phyloP scores from a whole-genome alignment of 352 stramenopile species.

The Pythium grandisporangium region DNA sequence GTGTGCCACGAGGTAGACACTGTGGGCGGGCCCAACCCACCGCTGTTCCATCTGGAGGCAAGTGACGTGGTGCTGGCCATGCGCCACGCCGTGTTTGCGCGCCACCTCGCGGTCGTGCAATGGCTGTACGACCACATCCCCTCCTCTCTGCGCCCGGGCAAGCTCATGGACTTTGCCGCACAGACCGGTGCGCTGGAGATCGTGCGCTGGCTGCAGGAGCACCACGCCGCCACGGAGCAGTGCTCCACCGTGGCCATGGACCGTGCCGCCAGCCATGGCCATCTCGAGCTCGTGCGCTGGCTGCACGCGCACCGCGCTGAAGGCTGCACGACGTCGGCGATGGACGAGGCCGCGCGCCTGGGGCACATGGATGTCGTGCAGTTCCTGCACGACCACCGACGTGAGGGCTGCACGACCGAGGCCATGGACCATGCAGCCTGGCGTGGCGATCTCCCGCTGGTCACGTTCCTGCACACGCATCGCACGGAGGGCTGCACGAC shows the following conservation, averaged over 20 bases:
- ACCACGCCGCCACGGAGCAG: slow-evolving; percentile 49
- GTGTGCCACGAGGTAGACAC: no score
- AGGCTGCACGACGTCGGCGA: slow-evolving; percentile 60
- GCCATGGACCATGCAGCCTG: slow-evolving; percentile 57
- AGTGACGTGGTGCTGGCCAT: slow-evolving; percentile 61
- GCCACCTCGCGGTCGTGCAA: slow-evolving; percentile 42
- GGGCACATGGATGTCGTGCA: slow-evolving; percentile 59
- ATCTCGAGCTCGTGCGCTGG: slow-evolving; percentile 63
- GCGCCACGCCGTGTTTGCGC: slow-evolving; percentile 57
- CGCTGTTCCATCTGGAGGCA: slow-evolving; percentile 20
- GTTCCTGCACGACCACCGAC: slow-evolving; percentile 49
- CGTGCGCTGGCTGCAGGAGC: slow-evolving; percentile 70
- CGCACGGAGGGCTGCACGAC: slow-evolving; percentile 17
- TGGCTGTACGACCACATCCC: slow-evolving; percentile 58
- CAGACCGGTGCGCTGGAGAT: slow-evolving; percentile 54
- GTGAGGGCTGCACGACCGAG: slow-evolving; percentile 63
- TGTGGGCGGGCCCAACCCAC: no score
- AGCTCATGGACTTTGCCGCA: slow-evolving; percentile 78
- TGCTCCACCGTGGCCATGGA: slow-evolving; percentile 77
- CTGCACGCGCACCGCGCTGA: slow-evolving; percentile 51
- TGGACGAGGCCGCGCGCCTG: slow-evolving; percentile 61
- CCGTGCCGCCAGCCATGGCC: slow-evolving; percentile 57
- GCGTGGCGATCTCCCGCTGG: slow-evolving; percentile 55
- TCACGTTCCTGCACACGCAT: slow-evolving; percentile 55
- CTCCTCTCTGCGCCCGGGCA: slow-evolving; percentile 37